Conservation (phyloP, 2,329 filamentous ascomycete genomes). For the Microascus cirrosus region DNA sequence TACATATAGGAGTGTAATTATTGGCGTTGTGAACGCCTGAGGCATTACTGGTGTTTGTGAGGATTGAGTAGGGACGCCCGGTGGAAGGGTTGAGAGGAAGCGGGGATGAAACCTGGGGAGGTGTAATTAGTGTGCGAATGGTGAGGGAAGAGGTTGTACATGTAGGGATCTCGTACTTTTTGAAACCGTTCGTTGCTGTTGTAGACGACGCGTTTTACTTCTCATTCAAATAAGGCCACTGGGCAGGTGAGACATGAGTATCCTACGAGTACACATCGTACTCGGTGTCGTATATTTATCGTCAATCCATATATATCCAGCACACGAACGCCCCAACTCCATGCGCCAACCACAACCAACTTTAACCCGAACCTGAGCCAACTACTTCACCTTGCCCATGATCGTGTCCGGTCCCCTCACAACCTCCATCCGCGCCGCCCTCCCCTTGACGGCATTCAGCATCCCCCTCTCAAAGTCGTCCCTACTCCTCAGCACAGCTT, state of each 20-base stretch:
- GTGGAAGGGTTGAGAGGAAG: not conserved
- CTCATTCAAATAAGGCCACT: no score
- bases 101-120: not conserved
- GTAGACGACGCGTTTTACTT: not conserved
- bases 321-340: no score
- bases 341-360: not conserved
- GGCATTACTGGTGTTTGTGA: not conserved
- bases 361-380: not conserved
- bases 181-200: not conserved
- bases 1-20: not conserved
- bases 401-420: constrained; percentile 80
- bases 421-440: constrained; percentile 75
- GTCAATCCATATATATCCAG: no score
- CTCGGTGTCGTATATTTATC: no score
- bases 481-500: constrained; percentile 72
- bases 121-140: not conserved
- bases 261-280: no score
- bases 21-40: not conserved
- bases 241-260: no score
- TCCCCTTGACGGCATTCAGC: constrained; percentile 77
- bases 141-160: not conserved
- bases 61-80: not conserved
- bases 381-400: constrained; percentile 79
- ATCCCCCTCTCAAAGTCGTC: constrained; percentile 92
- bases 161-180: not conserved